A percentile compares a stretch with the other conserved stretches of the same genome.
Conservation (phyloP, 768 basidiomycete genomes). For the Suillus placidus region DNA sequence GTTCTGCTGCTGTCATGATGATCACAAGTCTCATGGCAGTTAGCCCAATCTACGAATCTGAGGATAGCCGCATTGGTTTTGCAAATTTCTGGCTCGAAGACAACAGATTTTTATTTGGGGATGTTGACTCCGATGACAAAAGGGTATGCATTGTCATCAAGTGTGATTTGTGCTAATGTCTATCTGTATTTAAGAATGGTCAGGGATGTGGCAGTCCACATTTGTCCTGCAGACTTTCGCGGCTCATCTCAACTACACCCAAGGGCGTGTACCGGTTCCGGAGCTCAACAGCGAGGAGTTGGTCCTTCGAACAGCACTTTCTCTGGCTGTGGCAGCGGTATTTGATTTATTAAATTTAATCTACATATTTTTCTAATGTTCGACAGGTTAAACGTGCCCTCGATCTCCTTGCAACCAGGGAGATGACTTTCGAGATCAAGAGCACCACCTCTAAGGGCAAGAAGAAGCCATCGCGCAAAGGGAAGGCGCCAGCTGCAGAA, state of each 20-base stretch:
- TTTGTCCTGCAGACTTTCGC: constrained; percentile 8
- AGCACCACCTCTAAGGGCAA: not conserved
- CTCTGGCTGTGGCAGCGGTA: constrained; percentile 5
- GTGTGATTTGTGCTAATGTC: not conserved
- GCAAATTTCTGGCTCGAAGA: not conserved
- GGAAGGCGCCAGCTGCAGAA: not conserved
- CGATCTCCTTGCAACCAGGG: not conserved
- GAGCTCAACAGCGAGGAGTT: not conserved
- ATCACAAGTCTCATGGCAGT: not conserved
- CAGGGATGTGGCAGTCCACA: constrained; percentile 11
- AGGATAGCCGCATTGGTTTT: not conserved
- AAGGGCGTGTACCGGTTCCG: not conserved
- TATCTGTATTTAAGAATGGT: constrained; percentile 13
- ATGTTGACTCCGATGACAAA: not conserved
- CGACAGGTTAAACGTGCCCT: not conserved
- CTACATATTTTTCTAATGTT: not conserved
- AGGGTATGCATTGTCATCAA: not conserved
- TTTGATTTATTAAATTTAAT: not conserved
- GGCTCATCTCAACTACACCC: constrained; percentile 15
- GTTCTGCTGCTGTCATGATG: constrained; percentile 2
- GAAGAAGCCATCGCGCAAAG: not conserved
- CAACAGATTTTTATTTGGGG: constrained; percentile 3
- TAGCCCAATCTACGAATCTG: not conserved
- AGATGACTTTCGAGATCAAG: constrained; percentile 5
- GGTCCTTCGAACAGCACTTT: not conserved